These are phyloP conservation scores for Geotrichum ghanense DNA, from an alignment of 805 yeast genomes.

Conservation along the genomic window DNA sequence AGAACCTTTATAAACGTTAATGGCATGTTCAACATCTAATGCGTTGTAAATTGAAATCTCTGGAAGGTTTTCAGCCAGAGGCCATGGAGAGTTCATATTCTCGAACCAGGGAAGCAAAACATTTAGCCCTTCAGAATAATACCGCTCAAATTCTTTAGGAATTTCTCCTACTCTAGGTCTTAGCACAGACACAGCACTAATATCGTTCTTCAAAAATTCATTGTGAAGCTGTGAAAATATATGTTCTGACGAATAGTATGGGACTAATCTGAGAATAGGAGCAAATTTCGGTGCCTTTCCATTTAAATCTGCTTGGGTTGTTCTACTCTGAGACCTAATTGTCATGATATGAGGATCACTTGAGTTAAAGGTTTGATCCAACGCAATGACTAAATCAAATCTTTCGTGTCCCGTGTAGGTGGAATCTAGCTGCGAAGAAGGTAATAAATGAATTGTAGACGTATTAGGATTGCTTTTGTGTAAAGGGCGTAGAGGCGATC, in stretches of 20 bases:
- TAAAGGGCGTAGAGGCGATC: constrained; percentile 33
- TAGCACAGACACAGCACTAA: constrained; percentile 73
- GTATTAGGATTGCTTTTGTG: constrained; percentile 10
- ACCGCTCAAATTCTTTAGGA: constrained; percentile 72
- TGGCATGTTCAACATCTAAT: constrained; percentile 66
- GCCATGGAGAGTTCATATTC: constrained; percentile 46
- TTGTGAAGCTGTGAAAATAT: constrained; percentile 42
- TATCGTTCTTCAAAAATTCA: constrained; percentile 49
- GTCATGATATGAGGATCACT: constrained; percentile 25
- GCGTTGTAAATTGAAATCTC: constrained; percentile 50
- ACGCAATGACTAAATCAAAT: constrained; percentile 50
- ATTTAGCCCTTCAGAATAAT: constrained; percentile 53
- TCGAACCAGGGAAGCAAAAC: constrained; percentile 54
- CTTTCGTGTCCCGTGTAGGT: constrained; percentile 18
- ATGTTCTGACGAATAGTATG: constrained; percentile 78
- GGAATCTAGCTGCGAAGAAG: constrained; percentile 23
- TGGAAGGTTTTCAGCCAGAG: constrained; percentile 57
- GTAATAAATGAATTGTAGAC: constrained; percentile 33
- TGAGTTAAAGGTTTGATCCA: constrained; percentile 51
- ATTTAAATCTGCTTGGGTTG: constrained; percentile 24
- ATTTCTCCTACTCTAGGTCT: constrained; percentile 73
- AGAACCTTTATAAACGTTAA: no score
- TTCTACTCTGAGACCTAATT: constrained; percentile 18
- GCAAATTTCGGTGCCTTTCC: constrained; percentile 20
- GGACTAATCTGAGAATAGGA: constrained; percentile 57